These are phyloP conservation scores for Nymphaea colorata DNA, from an alignment of 164 flowering plant species.

Conservation along the genomic window DNA sequence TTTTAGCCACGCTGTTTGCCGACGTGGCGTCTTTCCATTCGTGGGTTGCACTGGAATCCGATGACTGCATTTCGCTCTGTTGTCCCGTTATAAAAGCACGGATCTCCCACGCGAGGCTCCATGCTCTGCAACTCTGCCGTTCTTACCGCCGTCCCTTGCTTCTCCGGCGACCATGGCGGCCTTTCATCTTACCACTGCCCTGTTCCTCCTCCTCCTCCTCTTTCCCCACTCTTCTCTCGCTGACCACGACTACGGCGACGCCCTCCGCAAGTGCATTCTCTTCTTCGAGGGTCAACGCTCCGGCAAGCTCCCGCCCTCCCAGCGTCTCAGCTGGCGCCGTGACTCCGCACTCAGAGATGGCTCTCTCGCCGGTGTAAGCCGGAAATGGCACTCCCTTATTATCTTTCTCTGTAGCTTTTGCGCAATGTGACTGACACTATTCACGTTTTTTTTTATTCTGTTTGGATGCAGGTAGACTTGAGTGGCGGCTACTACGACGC, in stretches of 20 bases:
- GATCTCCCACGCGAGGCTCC: too few species aligned
- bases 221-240: constrained; percentile 6
- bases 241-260: constrained; percentile 60
- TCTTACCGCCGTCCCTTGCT: neutral
- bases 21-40: too few species aligned
- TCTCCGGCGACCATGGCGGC: neutral
- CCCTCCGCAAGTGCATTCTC: constrained; percentile 74
- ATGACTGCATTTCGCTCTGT: too few species aligned
- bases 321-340: constrained; percentile 71
- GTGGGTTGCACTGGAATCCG: too few species aligned
- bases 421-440: too few species aligned
- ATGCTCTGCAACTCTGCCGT: too few species aligned
- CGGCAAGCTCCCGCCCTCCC: constrained; percentile 71
- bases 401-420: neutral
- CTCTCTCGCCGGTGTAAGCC: constrained; percentile 51
- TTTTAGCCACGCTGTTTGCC: too few species aligned
- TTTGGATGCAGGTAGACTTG: constrained; percentile 53
- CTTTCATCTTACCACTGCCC: neutral
- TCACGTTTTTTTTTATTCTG: too few species aligned
- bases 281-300: constrained; percentile 98
- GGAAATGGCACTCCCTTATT: neutral
- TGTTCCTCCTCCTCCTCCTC: neutral
- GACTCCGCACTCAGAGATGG: constrained; percentile 87
- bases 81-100: too few species aligned
- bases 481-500: constrained; percentile 94